Conservation (phyloP, 768 basidiomycete species). For the Suillus subluteus region DNA sequence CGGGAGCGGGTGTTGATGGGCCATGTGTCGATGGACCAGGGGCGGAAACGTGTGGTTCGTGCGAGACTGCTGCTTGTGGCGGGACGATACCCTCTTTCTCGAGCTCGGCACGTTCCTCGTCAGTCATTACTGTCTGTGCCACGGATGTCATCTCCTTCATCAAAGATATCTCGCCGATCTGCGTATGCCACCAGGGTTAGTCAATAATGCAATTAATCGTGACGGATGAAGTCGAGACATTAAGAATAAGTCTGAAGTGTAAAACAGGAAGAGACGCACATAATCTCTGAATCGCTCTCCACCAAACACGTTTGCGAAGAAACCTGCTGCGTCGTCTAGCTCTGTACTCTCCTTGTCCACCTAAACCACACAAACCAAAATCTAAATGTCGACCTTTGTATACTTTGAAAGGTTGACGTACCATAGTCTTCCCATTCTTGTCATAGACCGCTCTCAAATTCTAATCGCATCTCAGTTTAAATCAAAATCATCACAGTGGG, state of each 20-base stretch:
- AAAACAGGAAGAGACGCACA: conserved; percentile 50
- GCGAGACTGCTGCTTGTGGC: conserved; percentile 20
- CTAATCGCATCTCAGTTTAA: conserved; percentile 32
- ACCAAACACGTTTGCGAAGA: conserved; percentile 96
- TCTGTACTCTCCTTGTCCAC: conserved; percentile 79
- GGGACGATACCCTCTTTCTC: conserved; percentile 64
- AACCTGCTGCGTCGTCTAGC: conserved; percentile 91
- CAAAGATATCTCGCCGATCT: conserved; percentile 97
- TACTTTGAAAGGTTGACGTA: conserved; percentile 36
- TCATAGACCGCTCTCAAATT: conserved; percentile 91
- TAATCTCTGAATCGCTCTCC: conserved; percentile 91
- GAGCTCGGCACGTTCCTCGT: conserved; percentile 89
- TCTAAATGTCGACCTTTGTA: conserved; percentile 13
- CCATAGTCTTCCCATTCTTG: conserved; percentile 92
- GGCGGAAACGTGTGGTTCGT: conserved; percentile 14
- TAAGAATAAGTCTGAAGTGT: conserved; percentile 1
- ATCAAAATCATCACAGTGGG: conserved; percentile 8
- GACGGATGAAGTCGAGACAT: conserved; percentile 6
- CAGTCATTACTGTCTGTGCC: conserved; percentile 85
- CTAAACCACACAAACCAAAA: conserved; percentile 34
- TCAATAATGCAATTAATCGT: not conserved
- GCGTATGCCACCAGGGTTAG: conserved; percentile 10
- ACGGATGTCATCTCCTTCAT: conserved; percentile 93
- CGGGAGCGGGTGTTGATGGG: conserved; percentile 16
- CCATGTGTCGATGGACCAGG: conserved; percentile 14